phyloP scores from a whole-genome alignment of 306 rosid species.

The Glycine soja region DNA sequence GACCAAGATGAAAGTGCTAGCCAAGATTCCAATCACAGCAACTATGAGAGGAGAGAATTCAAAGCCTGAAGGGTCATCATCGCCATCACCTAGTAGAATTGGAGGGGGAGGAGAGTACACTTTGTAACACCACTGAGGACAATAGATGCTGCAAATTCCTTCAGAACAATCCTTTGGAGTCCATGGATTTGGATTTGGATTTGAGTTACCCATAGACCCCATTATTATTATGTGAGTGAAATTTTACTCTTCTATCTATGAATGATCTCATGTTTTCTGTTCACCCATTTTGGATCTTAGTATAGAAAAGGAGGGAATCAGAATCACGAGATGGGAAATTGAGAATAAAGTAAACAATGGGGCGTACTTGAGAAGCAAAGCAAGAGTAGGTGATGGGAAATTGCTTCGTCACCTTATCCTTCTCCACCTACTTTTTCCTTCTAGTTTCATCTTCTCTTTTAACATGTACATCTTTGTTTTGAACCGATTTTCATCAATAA shows the following conservation, averaged over 20 bases:
- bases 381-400: conserved; percentile 55
- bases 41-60: conserved; percentile 80
- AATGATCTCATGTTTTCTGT: not conserved
- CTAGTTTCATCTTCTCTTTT: not conserved
- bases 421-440: not conserved
- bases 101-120: conserved; percentile 81
- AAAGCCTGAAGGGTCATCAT: conserved; percentile 24
- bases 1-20: conserved; percentile 66
- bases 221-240: conserved; percentile 16
- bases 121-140: conserved; percentile 84
- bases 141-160: conserved; percentile 76
- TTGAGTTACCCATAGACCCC: conserved; percentile 54
- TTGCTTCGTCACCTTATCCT: conserved; percentile 31
- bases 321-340: not conserved
- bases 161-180: conserved; percentile 68
- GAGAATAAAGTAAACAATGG: not conserved
- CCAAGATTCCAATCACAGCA: conserved; percentile 74
- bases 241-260: not conserved
- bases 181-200: conserved; percentile 49
- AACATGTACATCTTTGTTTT: not conserved
- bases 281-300: conserved; percentile 9
- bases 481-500: not conserved
- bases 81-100: conserved; percentile 1
- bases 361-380: conserved; percentile 59
- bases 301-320: not conserved